These are phyloP conservation scores for Trichosporon sp. DNA, from an alignment of 1,284 basidiomycete genomes.

Conservation along the genomic window DNA sequence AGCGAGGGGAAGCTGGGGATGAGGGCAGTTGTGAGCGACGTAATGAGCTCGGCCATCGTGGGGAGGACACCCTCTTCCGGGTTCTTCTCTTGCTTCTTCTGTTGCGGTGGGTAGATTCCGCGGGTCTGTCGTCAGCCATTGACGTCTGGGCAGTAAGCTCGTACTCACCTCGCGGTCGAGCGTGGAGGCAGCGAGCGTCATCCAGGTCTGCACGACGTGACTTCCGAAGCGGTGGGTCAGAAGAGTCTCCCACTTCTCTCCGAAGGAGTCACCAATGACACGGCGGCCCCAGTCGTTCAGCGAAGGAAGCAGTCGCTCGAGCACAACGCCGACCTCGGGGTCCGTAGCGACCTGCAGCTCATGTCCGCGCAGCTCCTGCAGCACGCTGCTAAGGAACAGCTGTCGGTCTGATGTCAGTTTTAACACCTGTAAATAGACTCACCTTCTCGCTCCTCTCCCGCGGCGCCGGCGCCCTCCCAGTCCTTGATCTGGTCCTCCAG, in stretches of 20 bases:
- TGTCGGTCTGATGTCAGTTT: slow-evolving; percentile 60
- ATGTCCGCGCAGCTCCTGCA: slow-evolving; percentile 76
- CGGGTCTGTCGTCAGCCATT: slow-evolving; percentile 53
- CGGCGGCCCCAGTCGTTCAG: slow-evolving; percentile 90
- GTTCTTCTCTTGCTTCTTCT: slow-evolving; percentile 48
- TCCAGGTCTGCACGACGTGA: slow-evolving; percentile 84
- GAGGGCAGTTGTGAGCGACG: slow-evolving; percentile 16
- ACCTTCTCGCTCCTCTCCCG: slow-evolving; percentile 66
- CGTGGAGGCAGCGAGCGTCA: slow-evolving; percentile 68
- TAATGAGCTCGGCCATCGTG: slow-evolving; percentile 56
- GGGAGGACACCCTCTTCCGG: slow-evolving; percentile 60
- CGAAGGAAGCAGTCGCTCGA: slow-evolving; percentile 81
- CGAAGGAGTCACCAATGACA: slow-evolving; percentile 77
- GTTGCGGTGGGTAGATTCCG: slow-evolving; percentile 58
- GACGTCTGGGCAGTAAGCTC: background rate
- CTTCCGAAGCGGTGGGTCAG: slow-evolving; percentile 79
- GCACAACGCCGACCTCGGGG: slow-evolving; percentile 78
- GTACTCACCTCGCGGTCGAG: slow-evolving; percentile 71
- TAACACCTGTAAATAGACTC: slow-evolving; percentile 26
- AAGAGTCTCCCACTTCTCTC: slow-evolving; percentile 73
- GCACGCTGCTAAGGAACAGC: slow-evolving; percentile 75
- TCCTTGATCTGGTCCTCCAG: slow-evolving; percentile 79
- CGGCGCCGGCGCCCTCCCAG: slow-evolving; percentile 61
- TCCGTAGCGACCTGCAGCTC: slow-evolving; percentile 86
- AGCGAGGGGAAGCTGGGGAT: slow-evolving; percentile 61